Conservation (phyloP, 371 early-diverging fungal genomes). For the Dichotomocladium elegans region DNA sequence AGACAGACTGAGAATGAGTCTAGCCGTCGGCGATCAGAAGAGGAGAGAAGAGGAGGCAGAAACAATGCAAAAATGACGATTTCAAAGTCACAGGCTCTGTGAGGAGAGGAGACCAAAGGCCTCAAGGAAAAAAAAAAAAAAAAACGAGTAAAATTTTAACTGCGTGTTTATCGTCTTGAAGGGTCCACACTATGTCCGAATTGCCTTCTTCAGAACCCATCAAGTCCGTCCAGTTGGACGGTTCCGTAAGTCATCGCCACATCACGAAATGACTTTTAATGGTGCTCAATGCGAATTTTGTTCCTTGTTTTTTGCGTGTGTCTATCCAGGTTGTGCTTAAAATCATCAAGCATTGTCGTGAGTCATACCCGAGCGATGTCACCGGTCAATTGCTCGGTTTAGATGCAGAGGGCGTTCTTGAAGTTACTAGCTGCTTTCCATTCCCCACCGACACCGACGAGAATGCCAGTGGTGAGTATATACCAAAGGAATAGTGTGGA, state of each 20-base stretch:
- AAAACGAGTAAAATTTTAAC: no score
- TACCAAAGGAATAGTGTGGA: neutral
- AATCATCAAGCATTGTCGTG: conserved; percentile 94
- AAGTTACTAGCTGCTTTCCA: conserved; percentile 90
- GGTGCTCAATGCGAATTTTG: neutral
- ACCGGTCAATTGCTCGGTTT: conserved; percentile 90
- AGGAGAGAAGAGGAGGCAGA: neutral
- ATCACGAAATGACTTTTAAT: no score
- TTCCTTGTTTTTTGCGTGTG: neutral
- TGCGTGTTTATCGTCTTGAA: conserved; percentile 3
- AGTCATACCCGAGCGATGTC: conserved; percentile 72
- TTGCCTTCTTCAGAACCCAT: conserved; percentile 27
- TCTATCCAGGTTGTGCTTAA: conserved; percentile 75
- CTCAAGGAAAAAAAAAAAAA: neutral
- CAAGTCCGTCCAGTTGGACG: conserved; percentile 54
- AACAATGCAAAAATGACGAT: neutral
- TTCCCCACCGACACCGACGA: conserved; percentile 65
- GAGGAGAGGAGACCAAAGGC: neutral
- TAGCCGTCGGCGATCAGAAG: neutral
- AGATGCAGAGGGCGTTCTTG: conserved; percentile 79
- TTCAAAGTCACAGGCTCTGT: neutral
- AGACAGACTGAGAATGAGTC: neutral
- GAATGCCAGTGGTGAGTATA: conserved; percentile 41
- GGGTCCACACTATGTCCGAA: conserved; percentile 13
- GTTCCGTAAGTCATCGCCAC: conserved; percentile 37